phyloP scores from a whole-genome alignment of 352 stramenopile species.

The Saprolegnia diclina region DNA sequence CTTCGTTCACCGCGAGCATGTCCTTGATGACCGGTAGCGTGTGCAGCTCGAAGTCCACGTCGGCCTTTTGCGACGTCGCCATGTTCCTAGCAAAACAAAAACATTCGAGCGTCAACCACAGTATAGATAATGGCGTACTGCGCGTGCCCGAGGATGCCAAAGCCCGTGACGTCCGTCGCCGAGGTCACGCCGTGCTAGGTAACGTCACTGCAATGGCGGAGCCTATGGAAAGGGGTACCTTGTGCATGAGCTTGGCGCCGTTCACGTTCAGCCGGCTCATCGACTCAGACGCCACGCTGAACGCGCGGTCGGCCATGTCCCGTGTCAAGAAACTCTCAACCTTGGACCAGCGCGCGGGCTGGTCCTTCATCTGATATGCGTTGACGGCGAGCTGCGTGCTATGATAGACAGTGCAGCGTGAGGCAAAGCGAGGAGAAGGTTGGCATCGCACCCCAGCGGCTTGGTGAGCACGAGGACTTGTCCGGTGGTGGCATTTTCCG shows the following conservation, averaged over 20 bases:
- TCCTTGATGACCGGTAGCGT: slow-evolving; percentile 90
- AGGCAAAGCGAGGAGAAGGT: background rate
- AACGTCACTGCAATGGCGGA: too few relatives aligned
- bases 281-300: slow-evolving; percentile 88
- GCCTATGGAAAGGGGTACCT: too few relatives aligned
- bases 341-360: slow-evolving; percentile 67
- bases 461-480: slow-evolving; percentile 94
- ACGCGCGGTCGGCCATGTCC: slow-evolving; percentile 79
- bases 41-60: slow-evolving; percentile 90
- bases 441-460: slow-evolving; percentile 66
- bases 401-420: background rate
- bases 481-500: slow-evolving; percentile 80
- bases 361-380: slow-evolving; percentile 88
- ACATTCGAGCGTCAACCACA: background rate
- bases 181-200: slow-evolving; percentile 83
- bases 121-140: slow-evolving; percentile 28
- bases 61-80: slow-evolving; percentile 82
- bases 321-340: slow-evolving; percentile 61
- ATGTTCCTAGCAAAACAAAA: slow-evolving; percentile 57
- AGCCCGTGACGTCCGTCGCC: slow-evolving; percentile 95
- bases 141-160: slow-evolving; percentile 92
- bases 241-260: slow-evolving; percentile 88
- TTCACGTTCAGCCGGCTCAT: slow-evolving; percentile 92
- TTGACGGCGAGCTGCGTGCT: slow-evolving; percentile 91
- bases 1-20: slow-evolving; percentile 70